Percentiles rank a stretch among this genome's conserved stretches.
These are phyloP conservation scores for Brassica nigra DNA, from an alignment of 345 rosid genomes.

Conservation along the genomic window DNA sequence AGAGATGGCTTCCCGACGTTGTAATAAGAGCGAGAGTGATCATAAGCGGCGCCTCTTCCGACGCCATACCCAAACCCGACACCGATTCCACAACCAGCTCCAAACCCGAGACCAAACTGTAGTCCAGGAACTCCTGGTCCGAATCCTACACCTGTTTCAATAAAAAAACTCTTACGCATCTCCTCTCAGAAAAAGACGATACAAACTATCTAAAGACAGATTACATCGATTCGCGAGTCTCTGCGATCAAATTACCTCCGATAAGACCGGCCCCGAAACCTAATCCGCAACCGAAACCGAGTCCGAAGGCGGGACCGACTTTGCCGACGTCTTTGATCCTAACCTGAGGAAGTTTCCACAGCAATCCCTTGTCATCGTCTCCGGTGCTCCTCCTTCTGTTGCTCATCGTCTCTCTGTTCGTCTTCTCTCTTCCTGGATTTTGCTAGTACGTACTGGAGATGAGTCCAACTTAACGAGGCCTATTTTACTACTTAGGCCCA, in stretches of 20 bases:
- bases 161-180: neutral
- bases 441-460: neutral
- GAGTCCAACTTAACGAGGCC: neutral
- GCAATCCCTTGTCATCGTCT: slow-evolving; percentile 53
- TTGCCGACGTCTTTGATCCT: slow-evolving; percentile 63
- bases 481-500: neutral
- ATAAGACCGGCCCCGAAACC: slow-evolving; percentile 81
- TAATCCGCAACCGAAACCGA: slow-evolving; percentile 83
- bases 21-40: neutral
- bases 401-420: slow-evolving; percentile 28
- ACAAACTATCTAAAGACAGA: neutral
- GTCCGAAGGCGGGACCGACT: slow-evolving; percentile 81
- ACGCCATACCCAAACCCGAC: slow-evolving; percentile 86
- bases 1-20: slow-evolving; percentile 35
- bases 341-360: slow-evolving; percentile 83
- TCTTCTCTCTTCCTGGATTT: neutral
- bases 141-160: slow-evolving; percentile 62
- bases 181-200: neutral
- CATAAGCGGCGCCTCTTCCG: slow-evolving; percentile 62
- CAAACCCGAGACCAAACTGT: slow-evolving; percentile 74
- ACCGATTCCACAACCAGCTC: slow-evolving; percentile 90
- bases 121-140: slow-evolving; percentile 90
- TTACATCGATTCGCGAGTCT: neutral
- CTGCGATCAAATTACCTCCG: slow-evolving; percentile 57
- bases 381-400: slow-evolving; percentile 30